A percentile compares a stretch with the other conserved stretches of the same genome.
These are phyloP conservation scores for Phytopythium chamaehyphon DNA, from an alignment of 352 stramenopile species.

Conservation along the genomic window DNA sequence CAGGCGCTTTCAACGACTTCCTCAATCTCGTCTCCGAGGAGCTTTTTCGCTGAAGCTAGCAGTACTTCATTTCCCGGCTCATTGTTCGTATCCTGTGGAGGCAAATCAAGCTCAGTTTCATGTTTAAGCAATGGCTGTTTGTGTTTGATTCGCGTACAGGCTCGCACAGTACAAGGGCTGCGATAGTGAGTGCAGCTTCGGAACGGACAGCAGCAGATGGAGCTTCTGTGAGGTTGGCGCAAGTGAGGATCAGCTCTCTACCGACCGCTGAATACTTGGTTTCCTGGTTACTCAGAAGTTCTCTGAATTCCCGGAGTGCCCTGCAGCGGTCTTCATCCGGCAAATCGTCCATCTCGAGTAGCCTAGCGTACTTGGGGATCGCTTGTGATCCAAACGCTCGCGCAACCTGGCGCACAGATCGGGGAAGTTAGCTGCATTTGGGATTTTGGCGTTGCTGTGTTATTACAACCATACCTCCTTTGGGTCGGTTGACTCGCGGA, in stretches of 20 bases:
- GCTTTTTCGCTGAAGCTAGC: slow-evolving; percentile 32
- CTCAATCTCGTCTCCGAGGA: slow-evolving; percentile 44
- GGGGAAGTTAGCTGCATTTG: not conserved
- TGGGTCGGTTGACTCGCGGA: slow-evolving; percentile 52
- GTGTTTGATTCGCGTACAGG: slow-evolving; percentile 26
- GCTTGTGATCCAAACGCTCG: slow-evolving; percentile 48
- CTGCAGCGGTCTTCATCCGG: slow-evolving; percentile 42
- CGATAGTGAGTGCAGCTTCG: slow-evolving; percentile 40
- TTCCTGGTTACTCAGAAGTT: slow-evolving; percentile 56
- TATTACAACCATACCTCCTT: slow-evolving; percentile 30
- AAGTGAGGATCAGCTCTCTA: slow-evolving; percentile 51
- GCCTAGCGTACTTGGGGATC: slow-evolving; percentile 55
- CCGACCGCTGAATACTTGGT: slow-evolving; percentile 47
- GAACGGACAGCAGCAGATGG: slow-evolving; percentile 33
- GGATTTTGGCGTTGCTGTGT: not conserved
- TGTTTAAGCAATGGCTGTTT: not conserved
- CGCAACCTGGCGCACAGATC: slow-evolving; percentile 26
- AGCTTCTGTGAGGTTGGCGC: slow-evolving; percentile 41
- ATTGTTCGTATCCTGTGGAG: slow-evolving; percentile 23
- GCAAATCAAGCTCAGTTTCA: not conserved
- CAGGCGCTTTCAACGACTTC: slow-evolving; percentile 38
- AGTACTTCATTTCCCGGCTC: slow-evolving; percentile 50
- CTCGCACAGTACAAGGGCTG: slow-evolving; percentile 51
- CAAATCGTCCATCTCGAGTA: slow-evolving; percentile 54
- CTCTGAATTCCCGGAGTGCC: slow-evolving; percentile 41